Evolutionary conservation across 345 rosid genomes (phyloP), one percentile per base, ranked within the genome.

Genomic region (Populus simonii): DNA sequence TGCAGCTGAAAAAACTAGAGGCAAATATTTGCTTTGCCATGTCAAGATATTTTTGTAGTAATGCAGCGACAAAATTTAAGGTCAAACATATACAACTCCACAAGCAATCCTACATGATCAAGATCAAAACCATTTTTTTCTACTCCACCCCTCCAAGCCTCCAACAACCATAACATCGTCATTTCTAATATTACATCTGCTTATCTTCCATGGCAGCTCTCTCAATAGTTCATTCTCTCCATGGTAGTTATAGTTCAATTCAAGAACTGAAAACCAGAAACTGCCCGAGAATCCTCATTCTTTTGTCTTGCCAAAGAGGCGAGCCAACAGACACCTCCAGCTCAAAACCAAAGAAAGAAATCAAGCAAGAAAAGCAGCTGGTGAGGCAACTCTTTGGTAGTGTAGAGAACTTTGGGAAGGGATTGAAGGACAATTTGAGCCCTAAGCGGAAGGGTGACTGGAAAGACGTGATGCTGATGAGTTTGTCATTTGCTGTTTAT

Each of bases 401-500:
- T 66, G 77, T 75, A 0, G 79, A 76, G 73, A 86, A 82, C 69
- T 49, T 86, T 39, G 89, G 88, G 68, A 85, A 78, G 73, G 82
- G 76, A 1, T 66, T 91, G 78, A 85, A 80, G 84, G 80, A 81
- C 68, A 78, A 31, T 41, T 78, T 86, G 87, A 87, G 89, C 61
- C 93, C 92, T 7, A 77, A 84, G 81, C 85, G 78, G 63, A 89
- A 90, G 85, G 98, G 98, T 62, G 97, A 90, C 66, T 86, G 93
- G 86, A 94, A 91, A 80, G 97, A 94, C 78, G 61, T 90, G 72
- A 82, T 85, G 76, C 83, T 92, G 82, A 92, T 91, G 94, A 85
- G 93, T 59, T 80, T 94, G n/a, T 89, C 97, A 12, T 92, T 92
- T 80, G 97, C 98, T 25, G 87, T 94, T 72, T 92, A 91, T 82